Conservation (phyloP, 176 grass and related monocot genomes). For the Elaeis guineensis region DNA sequence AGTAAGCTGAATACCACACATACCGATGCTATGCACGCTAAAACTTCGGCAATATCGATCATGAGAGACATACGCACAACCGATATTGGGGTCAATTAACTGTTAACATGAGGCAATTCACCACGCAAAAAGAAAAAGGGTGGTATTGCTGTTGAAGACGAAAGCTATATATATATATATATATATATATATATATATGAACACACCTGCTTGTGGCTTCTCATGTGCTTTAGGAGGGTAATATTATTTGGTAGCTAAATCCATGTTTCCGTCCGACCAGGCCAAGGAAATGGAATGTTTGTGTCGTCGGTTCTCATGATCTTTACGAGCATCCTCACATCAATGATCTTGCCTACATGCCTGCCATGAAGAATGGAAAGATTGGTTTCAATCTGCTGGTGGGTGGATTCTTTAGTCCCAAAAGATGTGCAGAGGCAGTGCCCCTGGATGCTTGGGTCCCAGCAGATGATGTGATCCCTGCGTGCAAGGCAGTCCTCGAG, state of each 20-base stretch:
- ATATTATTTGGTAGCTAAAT: background rate
- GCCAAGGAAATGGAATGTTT: slow-evolving; percentile 96
- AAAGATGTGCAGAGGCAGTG: slow-evolving; percentile 75
- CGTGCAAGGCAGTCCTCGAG: slow-evolving; percentile 70
- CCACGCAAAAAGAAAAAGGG: too few relatives aligned
- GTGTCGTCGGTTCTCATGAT: slow-evolving; percentile 71
- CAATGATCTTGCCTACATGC: slow-evolving; percentile 91
- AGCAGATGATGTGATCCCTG: slow-evolving; percentile 50
- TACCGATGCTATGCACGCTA: too few relatives aligned
- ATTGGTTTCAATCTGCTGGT: slow-evolving; percentile 89
- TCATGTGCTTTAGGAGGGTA: too few relatives aligned
- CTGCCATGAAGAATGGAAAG: slow-evolving; percentile 57
- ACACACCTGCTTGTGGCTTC: too few relatives aligned
- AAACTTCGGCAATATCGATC: too few relatives aligned
- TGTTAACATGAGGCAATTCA: too few relatives aligned
- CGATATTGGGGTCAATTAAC: too few relatives aligned
- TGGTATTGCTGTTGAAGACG: too few relatives aligned
- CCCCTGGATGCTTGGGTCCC: slow-evolving; percentile 90
- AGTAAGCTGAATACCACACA: too few relatives aligned
- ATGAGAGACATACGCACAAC: too few relatives aligned
- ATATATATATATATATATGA: too few relatives aligned
- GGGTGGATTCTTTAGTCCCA: slow-evolving; percentile 89
- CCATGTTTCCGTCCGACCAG: slow-evolving; percentile 8
- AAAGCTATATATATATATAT: too few relatives aligned
- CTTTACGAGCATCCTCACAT: slow-evolving; percentile 96